phyloP scores from a whole-genome alignment of 176 grass and related monocot genomes.

The Bonia amplexicaulis region DNA sequence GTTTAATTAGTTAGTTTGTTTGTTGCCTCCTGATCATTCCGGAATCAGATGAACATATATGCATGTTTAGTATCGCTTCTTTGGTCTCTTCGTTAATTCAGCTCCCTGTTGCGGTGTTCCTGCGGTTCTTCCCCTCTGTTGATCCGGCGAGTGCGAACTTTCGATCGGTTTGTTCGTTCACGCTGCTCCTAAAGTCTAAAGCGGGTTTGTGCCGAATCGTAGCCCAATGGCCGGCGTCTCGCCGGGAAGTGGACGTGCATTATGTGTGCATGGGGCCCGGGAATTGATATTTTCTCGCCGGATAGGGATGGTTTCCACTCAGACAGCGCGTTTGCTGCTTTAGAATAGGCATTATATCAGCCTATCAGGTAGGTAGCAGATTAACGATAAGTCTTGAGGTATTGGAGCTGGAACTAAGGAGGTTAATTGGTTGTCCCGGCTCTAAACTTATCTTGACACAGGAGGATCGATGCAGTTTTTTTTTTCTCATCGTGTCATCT shows the following conservation, averaged over 20 bases:
- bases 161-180: neutral
- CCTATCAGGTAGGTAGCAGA: neutral
- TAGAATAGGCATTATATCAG: neutral
- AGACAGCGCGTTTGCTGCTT: neutral
- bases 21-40: conserved; percentile 3
- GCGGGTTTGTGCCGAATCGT: conserved; percentile 16
- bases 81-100: neutral
- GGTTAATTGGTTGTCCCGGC: neutral
- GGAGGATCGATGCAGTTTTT: neutral
- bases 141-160: neutral
- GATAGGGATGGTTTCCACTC: neutral
- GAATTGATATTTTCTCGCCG: conserved; percentile 2
- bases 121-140: neutral
- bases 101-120: neutral
- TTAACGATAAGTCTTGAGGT: neutral
- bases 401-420: neutral
- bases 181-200: conserved; percentile 21
- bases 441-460: neutral
- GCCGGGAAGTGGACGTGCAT: conserved; percentile 43
- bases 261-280: conserved; percentile 10
- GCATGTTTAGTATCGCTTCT: neutral
- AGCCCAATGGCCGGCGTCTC: conserved; percentile 22
- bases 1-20: neutral
- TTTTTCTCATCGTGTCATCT: neutral
- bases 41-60: conserved; percentile 6